These are phyloP conservation scores for Wickerhamiella nectarea DNA, from an alignment of 805 yeast genomes.

Conservation along the genomic window DNA sequence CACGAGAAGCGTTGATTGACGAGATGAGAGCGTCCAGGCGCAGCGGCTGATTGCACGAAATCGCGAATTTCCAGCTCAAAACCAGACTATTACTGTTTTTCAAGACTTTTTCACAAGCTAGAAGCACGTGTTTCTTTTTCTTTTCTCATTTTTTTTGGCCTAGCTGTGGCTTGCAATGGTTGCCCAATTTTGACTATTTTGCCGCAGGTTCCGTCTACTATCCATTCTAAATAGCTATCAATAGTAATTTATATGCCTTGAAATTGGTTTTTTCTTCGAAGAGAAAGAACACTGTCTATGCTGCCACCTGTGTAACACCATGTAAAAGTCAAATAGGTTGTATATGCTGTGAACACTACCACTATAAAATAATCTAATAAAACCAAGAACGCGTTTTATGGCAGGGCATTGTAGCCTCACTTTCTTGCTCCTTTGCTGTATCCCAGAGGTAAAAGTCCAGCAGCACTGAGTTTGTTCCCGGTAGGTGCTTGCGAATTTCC, in stretches of 20 bases:
- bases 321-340: not conserved
- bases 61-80: not conserved
- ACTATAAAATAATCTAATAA: slow-evolving; percentile 17
- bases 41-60: not conserved
- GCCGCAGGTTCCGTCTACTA: no score
- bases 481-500: slow-evolving; percentile 20
- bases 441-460: slow-evolving; percentile 35
- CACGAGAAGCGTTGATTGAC: slow-evolving; percentile 16
- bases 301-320: no score
- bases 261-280: no score
- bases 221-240: no score
- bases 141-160: no score
- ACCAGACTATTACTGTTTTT: not conserved
- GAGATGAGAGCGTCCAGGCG: slow-evolving; percentile 6
- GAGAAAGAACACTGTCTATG: no score
- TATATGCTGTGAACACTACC: not conserved
- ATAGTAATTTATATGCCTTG: no score
- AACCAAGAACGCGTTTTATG: slow-evolving; percentile 30
- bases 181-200: no score
- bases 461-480: slow-evolving; percentile 26
- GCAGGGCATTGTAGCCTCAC: slow-evolving; percentile 21
- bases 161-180: no score
- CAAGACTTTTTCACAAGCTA: no score
- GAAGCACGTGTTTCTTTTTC: no score
- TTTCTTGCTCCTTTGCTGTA: slow-evolving; percentile 30